Evolutionary conservation across 306 rosid species (phyloP), one percentile per base, ranked within the genome.

Genomic region (Quillaja saponaria): DNA sequence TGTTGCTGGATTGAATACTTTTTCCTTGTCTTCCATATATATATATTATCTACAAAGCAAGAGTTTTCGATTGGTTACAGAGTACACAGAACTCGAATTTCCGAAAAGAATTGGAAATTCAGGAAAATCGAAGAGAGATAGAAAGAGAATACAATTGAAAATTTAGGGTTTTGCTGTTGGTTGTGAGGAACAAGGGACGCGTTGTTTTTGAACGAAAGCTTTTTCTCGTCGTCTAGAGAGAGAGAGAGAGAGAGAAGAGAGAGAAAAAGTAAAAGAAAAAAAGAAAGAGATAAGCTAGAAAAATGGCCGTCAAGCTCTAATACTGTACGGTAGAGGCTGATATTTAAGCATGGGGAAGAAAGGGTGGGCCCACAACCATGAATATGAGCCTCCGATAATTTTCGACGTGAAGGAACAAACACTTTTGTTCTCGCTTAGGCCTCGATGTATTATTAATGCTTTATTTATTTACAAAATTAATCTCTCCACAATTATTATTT

Each of bases 151-250:
- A 69, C 25, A 55, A 45, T 33, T 11, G 55, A 50, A 15, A 69
- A 48, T 28, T 69, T 86, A 85, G 90, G 90, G 90, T 77, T 88
- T 80, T 33, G 69, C 54, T 35, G 79, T 50, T 78, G 67, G 80
- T 80, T 67, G 80, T 9, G 80, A 50, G 50, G 45, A 76, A 78
- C 85, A 81, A 81, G 82, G 74, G 84, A 87, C 76, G 88, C 79
- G 81, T 80, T 58, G 85, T 65, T 79, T 81, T 73, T 77, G 70
- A 75, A 76, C 42, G 78, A 76, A 69, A 79, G 88, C 74, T 71
- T 61, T 51, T 85, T 81, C 87, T 71, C 79, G 78, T 81, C 87
- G 77, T n/a, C 41, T 7, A 51, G 35, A 56, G 46, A 16, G 61
- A 67, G 67, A 65, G 54, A 15, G 17, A 49, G 57, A 8, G 67